Conservation (phyloP, 768 basidiomycete species). For the Mycena indigotica region DNA sequence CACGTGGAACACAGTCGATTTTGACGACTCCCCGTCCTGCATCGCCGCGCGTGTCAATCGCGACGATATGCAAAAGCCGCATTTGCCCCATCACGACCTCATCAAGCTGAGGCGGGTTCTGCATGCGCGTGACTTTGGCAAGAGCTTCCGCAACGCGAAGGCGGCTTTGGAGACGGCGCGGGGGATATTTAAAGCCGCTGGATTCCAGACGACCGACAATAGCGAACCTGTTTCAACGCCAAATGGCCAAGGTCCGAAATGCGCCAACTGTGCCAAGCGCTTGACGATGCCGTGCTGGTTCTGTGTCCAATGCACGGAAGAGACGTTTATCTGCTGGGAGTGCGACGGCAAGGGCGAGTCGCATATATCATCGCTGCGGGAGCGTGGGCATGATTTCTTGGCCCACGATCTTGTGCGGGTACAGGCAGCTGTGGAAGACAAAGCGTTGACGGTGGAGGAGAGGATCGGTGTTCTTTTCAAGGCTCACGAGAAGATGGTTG, state of each 20-base stretch:
- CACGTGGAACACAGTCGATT: constrained; percentile 28
- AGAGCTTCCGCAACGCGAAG: constrained; percentile 24
- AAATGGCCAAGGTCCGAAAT: constrained; percentile 16
- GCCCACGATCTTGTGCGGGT: constrained; percentile 26
- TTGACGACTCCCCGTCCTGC: constrained; percentile 31
- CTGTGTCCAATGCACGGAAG: constrained; percentile 30
- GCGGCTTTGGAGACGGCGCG: constrained; percentile 23
- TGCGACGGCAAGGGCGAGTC: constrained; percentile 23
- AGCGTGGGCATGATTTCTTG: constrained; percentile 17
- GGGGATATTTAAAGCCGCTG: constrained; percentile 4
- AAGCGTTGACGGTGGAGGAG: constrained; percentile 19
- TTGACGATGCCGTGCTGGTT: constrained; percentile 33
- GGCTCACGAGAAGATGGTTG: constrained; percentile 7
- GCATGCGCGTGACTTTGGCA: constrained; percentile 18
- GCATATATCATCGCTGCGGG: neutral
- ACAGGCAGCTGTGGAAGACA: constrained; percentile 15
- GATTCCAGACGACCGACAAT: neutral
- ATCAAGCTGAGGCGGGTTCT: constrained; percentile 29
- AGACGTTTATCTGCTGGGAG: constrained; percentile 27
- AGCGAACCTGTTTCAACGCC: neutral
- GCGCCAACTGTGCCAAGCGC: constrained; percentile 23
- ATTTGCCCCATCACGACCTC: constrained; percentile 33
- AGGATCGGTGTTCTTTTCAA: constrained; percentile 18
- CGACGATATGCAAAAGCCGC: constrained; percentile 22
- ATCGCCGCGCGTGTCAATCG: constrained; percentile 16